These are phyloP conservation scores for Porogramme epimiltina DNA, from an alignment of 1,284 basidiomycete genomes.

Conservation along the genomic window DNA sequence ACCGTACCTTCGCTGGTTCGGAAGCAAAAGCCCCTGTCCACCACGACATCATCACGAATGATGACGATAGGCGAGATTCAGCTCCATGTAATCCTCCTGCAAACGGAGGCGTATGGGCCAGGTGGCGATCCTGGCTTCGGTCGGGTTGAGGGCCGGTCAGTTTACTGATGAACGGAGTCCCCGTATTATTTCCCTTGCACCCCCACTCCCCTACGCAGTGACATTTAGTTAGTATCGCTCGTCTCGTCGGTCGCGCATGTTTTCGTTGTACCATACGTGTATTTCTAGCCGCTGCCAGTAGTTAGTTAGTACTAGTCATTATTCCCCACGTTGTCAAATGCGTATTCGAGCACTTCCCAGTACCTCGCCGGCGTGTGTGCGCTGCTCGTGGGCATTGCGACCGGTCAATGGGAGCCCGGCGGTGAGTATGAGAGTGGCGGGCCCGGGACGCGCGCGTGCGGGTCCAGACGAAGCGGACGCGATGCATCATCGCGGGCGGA, in stretches of 20 bases:
- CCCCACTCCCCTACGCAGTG: constrained; percentile 13
- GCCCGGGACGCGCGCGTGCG: too few relatives aligned
- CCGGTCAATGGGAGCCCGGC: too few relatives aligned
- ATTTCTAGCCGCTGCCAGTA: constrained; percentile 14
- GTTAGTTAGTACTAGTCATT: constrained; percentile 3
- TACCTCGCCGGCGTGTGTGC: background rate
- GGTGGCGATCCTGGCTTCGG: constrained; percentile 26
- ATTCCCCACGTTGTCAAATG: constrained; percentile 6
- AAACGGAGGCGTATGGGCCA: constrained; percentile 20
- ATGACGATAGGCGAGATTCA: constrained; percentile 1
- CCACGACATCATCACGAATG: constrained; percentile 6
- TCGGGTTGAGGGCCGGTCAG: constrained; percentile 15
- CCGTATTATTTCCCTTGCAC: background rate
- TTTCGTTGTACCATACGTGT: constrained; percentile 23
- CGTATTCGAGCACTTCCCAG: background rate
- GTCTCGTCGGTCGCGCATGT: constrained; percentile 15
- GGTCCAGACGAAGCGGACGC: too few relatives aligned
- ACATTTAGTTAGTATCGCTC: background rate
- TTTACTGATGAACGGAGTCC: constrained; percentile 3
- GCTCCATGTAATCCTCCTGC: background rate
- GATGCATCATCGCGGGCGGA: too few relatives aligned
- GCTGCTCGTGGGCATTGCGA: too few relatives aligned
- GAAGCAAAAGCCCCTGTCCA: constrained; percentile 13
- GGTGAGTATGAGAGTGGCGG: too few relatives aligned
- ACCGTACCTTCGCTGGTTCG: constrained; percentile 19